phyloP scores from a whole-genome alignment of 148 eudicot species.

The Cornus kousa region DNA sequence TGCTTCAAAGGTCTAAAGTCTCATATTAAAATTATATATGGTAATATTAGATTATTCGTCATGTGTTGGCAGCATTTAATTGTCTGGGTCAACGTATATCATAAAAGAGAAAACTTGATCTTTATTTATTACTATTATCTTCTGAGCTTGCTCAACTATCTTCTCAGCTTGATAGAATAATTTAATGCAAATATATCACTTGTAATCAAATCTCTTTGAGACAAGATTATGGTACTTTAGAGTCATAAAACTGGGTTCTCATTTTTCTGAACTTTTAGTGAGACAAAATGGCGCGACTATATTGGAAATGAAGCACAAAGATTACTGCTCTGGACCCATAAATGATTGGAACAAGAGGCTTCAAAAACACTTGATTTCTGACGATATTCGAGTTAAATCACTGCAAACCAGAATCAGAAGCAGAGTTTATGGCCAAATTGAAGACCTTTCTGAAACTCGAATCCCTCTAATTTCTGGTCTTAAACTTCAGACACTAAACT shows the following conservation, averaged over 20 bases:
- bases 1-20: background rate
- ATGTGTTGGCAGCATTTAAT: background rate
- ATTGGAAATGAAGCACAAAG: constrained; percentile 65
- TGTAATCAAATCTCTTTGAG: background rate
- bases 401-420: constrained; percentile 50
- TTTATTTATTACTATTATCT: too few relatives aligned
- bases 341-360: constrained; percentile 31
- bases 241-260: background rate
- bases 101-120: too few relatives aligned
- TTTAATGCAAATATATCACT: background rate
- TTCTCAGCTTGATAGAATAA: background rate
- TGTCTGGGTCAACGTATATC: background rate
- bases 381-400: constrained; percentile 47
- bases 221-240: background rate
- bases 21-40: background rate
- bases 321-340: constrained; percentile 33
- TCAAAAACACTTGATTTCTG: constrained; percentile 40
- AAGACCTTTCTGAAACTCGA: constrained; percentile 37
- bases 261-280: constrained; percentile 23
- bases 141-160: background rate
- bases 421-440: constrained; percentile 10
- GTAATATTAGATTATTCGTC: background rate
- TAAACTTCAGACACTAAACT: constrained; percentile 72
- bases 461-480: constrained; percentile 64
- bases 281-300: constrained; percentile 47